Conservation (phyloP, 2,329 filamentous ascomycete species). For the Golovinomyces cichoracearum region DNA sequence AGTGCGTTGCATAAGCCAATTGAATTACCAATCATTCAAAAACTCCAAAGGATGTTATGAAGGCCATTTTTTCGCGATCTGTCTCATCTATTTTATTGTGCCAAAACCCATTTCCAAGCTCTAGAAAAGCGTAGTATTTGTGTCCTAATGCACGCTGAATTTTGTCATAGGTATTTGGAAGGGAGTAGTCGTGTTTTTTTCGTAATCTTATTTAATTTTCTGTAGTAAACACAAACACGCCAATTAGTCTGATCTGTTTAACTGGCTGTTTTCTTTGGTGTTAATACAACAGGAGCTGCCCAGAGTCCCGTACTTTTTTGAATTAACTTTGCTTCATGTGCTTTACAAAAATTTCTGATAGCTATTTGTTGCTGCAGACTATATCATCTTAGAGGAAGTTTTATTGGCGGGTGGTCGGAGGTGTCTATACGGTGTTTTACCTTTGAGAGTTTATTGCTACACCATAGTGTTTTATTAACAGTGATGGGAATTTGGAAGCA, state of each 20-base stretch:
- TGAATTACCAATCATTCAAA: background rate
- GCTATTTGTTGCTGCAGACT: background rate
- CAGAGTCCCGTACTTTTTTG: background rate
- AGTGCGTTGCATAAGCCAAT: background rate
- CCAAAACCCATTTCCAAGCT: background rate
- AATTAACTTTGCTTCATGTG: background rate
- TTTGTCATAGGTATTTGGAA: background rate
- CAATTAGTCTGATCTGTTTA: background rate
- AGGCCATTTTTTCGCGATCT: background rate
- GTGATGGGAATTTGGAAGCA: background rate
- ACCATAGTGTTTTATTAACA: background rate
- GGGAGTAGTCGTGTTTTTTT: background rate
- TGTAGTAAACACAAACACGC: background rate
- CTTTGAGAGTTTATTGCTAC: background rate
- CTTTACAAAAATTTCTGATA: background rate
- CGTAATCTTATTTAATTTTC: background rate
- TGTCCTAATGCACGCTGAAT: background rate
- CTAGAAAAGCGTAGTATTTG: background rate
- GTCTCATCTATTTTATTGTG: background rate
- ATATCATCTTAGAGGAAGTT: background rate
- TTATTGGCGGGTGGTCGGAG: background rate
- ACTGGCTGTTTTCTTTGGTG: background rate
- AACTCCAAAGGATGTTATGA: background rate
- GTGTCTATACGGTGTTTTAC: background rate
- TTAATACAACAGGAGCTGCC: background rate